Evolutionary conservation across 2,329 filamentous ascomycete species (phyloP).

Genomic region (Kalmusia sp.): DNA sequence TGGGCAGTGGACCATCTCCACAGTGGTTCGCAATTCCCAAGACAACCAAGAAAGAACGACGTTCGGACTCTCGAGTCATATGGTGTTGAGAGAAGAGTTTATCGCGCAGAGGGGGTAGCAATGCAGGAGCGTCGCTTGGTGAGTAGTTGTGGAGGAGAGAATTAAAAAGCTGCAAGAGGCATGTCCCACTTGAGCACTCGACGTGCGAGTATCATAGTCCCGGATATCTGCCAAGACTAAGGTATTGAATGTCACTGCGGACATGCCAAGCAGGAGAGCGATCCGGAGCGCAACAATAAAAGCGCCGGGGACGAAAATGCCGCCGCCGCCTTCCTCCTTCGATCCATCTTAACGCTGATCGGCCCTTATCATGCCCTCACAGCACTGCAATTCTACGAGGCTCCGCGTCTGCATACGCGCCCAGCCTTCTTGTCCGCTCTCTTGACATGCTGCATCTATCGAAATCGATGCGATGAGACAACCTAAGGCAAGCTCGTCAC

Average conservation of each 20-base stretch:
- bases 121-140: neutral
- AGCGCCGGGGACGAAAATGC: neutral
- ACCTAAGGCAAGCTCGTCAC: slow-evolving; percentile 21
- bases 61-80: slow-evolving; percentile 8
- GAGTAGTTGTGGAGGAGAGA: neutral
- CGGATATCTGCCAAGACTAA: slow-evolving; percentile 7
- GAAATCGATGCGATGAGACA: slow-evolving; percentile 22
- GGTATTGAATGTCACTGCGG: neutral
- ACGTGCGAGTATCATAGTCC: neutral
- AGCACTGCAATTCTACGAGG: slow-evolving; percentile 3
- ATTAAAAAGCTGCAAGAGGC: neutral
- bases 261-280: slow-evolving; percentile 2
- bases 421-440: slow-evolving; percentile 14
- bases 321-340: slow-evolving; percentile 1
- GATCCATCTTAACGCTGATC: slow-evolving; percentile 2
- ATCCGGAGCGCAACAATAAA: slow-evolving; percentile 5
- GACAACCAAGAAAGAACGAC: slow-evolving; percentile 13
- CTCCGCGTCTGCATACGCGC: slow-evolving; percentile 21
- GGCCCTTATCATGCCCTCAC: neutral
- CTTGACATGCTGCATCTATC: slow-evolving; percentile 1
- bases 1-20: slow-evolving; percentile 24
- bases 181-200: neutral
- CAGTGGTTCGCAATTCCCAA: slow-evolving; percentile 12
- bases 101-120: neutral
- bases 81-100: neutral